phyloP scores from a whole-genome alignment of 805 yeast genomes.

The Lipomyces orientalis region DNA sequence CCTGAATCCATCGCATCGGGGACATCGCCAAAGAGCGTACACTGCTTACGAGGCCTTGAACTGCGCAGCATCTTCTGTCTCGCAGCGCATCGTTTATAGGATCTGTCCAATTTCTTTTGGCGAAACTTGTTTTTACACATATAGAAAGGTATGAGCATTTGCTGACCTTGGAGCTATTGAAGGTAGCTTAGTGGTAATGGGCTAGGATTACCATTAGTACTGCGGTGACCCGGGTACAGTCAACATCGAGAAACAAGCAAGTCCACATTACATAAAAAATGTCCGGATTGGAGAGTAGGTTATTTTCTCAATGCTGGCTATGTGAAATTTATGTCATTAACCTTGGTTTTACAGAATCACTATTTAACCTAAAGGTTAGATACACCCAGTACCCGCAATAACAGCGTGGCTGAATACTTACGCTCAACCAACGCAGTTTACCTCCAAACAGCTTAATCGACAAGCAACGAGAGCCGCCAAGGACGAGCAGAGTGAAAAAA shows the following conservation, averaged over 20 bases:
- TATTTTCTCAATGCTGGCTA: neutral
- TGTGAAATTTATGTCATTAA: conserved; percentile 20
- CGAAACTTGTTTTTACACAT: neutral
- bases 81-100: neutral
- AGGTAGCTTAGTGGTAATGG: neutral
- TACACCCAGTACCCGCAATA: neutral
- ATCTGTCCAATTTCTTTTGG: neutral
- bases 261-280: conserved; percentile 33
- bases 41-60: too few relatives aligned
- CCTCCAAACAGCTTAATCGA: conserved; percentile 88
- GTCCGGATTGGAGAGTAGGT: conserved; percentile 54
- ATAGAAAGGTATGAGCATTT: neutral
- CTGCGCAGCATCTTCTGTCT: too few relatives aligned
- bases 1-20: too few relatives aligned
- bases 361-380: conserved; percentile 64
- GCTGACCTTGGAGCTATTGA: neutral
- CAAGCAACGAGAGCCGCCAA: conserved; percentile 91
- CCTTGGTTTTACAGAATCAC: conserved; percentile 52
- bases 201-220: neutral
- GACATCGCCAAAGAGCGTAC: too few relatives aligned
- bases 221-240: too few relatives aligned
- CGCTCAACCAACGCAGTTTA: conserved; percentile 56
- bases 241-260: neutral
- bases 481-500: conserved; percentile 86
- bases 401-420: neutral